Evolutionary conservation across 2,329 filamentous ascomycete species (phyloP), one percentile per base, ranked within the genome.

Genomic region (Apiospora rasikravindrae): DNA sequence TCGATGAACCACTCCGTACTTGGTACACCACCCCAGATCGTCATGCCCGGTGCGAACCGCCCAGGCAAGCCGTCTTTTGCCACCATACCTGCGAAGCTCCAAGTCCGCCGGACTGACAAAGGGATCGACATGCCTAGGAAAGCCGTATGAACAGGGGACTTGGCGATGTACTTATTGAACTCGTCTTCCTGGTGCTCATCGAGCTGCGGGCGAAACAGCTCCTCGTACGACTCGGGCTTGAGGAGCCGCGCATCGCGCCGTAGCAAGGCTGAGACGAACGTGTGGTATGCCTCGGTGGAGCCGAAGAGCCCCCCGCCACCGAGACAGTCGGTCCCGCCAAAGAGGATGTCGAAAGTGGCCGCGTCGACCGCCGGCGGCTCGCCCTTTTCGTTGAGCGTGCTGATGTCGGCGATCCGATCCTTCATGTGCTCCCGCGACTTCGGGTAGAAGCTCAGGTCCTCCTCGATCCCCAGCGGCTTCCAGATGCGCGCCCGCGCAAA

Each of bases 141-240:
- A 4, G 74, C 42, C 7, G 72, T 72, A 26, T 77, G 75, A 0
- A 66, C 26, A 1, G 74, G 73, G 0, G 74, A 73, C 2, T 67
- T 71, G 37, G 67, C 67, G 10, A 79, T 68, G 29, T 75, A 74
- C 24, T 78, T 71, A 44, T 79, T 78, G 47, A 79, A 69, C 3
- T 72, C 72, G 67, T 77, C 71, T 69, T 78, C 77, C 37, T 69
- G 71, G 29, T 66, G 57, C 44, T 77, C 76, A 26, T 78, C 72
- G 2, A 80, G 77, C 68, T 80, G 78, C 0, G 78, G 77, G 0
- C 75, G 75, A 66, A 80, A 79, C 7, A 79, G 74, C 45, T 80
- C 77, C 4, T 66, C 70, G 66, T 76, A 77, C 0, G 75, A 77
- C 3, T 73, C 69, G 1, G 74, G 66, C 19, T n/a, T 73, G 4